Conservation (phyloP, 305 asterid species). For the Fraxinus ornus region DNA sequence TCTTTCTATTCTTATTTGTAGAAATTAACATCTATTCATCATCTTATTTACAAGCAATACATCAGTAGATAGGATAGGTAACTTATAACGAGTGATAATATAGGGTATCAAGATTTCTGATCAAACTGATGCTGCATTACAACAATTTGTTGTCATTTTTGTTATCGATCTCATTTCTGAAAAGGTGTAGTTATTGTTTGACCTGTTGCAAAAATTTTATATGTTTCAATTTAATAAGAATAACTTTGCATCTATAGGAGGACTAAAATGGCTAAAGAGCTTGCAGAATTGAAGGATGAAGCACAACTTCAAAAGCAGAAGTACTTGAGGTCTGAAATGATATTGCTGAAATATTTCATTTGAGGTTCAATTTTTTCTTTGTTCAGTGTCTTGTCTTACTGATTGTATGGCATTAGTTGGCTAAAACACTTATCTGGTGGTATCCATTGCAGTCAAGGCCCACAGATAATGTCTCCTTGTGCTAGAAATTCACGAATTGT, state of each 20-base stretch:
- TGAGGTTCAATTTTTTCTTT: conserved; percentile 7
- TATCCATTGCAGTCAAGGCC: conserved; percentile 46
- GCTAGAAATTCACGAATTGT: conserved; percentile 85
- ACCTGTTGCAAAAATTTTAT: conserved; percentile 3
- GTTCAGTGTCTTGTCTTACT: not conserved
- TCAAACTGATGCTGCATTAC: conserved; percentile 4
- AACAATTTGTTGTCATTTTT: not conserved
- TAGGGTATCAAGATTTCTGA: not conserved
- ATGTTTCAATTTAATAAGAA: not conserved
- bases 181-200: conserved; percentile 15
- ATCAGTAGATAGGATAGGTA: not conserved
- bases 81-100: not conserved
- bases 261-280: conserved; percentile 87
- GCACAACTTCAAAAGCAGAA: conserved; percentile 50
- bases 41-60: not conserved
- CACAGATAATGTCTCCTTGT: conserved; percentile 86
- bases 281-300: conserved; percentile 80
- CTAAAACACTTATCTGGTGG: not conserved
- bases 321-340: conserved; percentile 55
- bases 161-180: not conserved
- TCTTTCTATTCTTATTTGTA: not conserved
- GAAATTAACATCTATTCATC: not conserved
- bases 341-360: not conserved
- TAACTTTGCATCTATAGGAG: conserved; percentile 48
- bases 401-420: not conserved